phyloP scores from a whole-genome alignment of 495 filamentous ascomycete species.

The Amphirosellinia nigrospora region DNA sequence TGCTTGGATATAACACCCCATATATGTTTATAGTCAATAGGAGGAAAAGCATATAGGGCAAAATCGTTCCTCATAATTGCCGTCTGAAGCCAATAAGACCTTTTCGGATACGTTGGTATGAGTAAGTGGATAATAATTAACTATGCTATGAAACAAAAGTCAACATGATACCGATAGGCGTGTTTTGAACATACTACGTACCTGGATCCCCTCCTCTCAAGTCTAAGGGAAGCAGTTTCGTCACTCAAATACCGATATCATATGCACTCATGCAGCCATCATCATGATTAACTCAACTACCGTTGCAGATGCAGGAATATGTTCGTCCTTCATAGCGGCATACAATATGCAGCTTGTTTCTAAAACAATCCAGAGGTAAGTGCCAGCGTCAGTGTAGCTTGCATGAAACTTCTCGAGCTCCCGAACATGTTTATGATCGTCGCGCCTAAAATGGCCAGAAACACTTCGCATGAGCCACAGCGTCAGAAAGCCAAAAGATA shows the following conservation, averaged over 20 bases:
- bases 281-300: slow-evolving; percentile 22
- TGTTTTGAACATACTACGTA: slow-evolving; percentile 16
- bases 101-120: neutral
- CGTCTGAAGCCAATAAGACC: neutral
- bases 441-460: neutral
- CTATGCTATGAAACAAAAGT: slow-evolving; percentile 27
- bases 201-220: neutral
- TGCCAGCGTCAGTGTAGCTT: slow-evolving; percentile 8
- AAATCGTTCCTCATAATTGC: neutral
- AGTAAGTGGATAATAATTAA: slow-evolving; percentile 12
- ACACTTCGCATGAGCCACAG: slow-evolving; percentile 8
- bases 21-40: neutral
- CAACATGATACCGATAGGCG: slow-evolving; percentile 21
- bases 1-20: neutral
- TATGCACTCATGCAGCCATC: slow-evolving; percentile 8
- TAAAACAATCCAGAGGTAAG: slow-evolving; percentile 4
- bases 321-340: slow-evolving; percentile 19
- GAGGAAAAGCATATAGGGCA: neutral
- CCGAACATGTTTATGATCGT: slow-evolving; percentile 15
- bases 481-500: slow-evolving; percentile 1
- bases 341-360: slow-evolving; percentile 2
- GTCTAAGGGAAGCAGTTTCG: neutral
- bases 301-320: slow-evolving; percentile 22
- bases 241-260: neutral
- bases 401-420: slow-evolving; percentile 22